phyloP scores from a whole-genome alignment of 371 early-diverging fungal species.

The Nosema muscidifuracis region DNA sequence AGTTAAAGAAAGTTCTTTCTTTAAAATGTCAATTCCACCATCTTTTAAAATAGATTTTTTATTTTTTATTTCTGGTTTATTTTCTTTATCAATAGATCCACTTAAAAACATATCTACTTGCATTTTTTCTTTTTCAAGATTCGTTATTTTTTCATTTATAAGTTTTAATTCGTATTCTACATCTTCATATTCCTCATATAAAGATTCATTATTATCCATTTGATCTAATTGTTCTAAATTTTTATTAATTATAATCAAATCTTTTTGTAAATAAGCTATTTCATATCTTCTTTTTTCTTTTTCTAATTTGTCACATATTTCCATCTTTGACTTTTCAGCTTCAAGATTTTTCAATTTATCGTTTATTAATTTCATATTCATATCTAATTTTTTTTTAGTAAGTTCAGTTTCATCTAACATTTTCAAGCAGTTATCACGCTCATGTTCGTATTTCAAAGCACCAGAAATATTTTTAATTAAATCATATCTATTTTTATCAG shows the following conservation, averaged over 20 bases:
- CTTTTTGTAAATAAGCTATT: slow-evolving; percentile 63
- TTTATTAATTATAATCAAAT: slow-evolving; percentile 65
- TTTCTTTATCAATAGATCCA: slow-evolving; percentile 51
- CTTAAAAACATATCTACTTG: slow-evolving; percentile 63
- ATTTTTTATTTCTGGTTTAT: slow-evolving; percentile 6
- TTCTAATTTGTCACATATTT: slow-evolving; percentile 62
- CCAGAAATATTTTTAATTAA: slow-evolving; percentile 94
- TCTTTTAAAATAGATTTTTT: slow-evolving; percentile 8
- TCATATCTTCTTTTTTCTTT: slow-evolving; percentile 62
- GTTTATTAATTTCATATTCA: slow-evolving; percentile 75
- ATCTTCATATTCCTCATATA: slow-evolving; percentile 47
- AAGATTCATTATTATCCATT: slow-evolving; percentile 36
- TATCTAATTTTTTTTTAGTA: slow-evolving; percentile 70
- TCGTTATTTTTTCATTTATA: slow-evolving; percentile 67
- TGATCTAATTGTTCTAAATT: slow-evolving; percentile 57
- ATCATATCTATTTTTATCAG: slow-evolving; percentile 76
- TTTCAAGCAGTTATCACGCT: slow-evolving; percentile 76
- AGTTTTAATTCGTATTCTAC: slow-evolving; percentile 65
- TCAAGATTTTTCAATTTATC: slow-evolving; percentile 78
- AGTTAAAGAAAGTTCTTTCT: neutral
- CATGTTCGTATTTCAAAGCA: slow-evolving; percentile 85
- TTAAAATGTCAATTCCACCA: neutral
- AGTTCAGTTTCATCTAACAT: slow-evolving; percentile 81
- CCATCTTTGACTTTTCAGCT: slow-evolving; percentile 76
- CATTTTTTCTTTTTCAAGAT: slow-evolving; percentile 61